phyloP scores from a whole-genome alignment of 257 asterid genomes.

The Gynochthodes officinalis region DNA sequence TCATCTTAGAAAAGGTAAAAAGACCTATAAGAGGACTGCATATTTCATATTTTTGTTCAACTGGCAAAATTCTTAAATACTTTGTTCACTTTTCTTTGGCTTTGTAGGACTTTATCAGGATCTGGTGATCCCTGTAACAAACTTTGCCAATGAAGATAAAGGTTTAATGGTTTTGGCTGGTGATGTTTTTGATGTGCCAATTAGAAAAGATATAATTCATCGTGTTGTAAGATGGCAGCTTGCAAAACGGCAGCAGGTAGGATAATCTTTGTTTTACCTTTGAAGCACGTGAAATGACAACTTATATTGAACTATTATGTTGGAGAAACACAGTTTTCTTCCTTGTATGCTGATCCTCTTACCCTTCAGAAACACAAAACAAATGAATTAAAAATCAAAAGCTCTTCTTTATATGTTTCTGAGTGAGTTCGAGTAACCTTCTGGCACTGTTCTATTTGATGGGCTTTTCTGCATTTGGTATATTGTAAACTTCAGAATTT shows the following conservation, averaged over 20 bases:
- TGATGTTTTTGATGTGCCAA: constrained; percentile 87
- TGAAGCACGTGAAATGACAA: background rate
- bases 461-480: background rate
- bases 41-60: constrained; percentile 2
- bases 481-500: background rate
- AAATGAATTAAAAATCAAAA: background rate
- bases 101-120: constrained; percentile 68
- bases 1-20: background rate
- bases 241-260: constrained; percentile 88
- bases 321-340: background rate
- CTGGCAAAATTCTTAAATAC: constrained; percentile 1
- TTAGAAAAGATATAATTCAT: constrained; percentile 86
- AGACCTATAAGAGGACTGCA: background rate
- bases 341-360: background rate
- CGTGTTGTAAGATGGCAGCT: constrained; percentile 99
- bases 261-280: constrained; percentile 4
- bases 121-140: constrained; percentile 75
- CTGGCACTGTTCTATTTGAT: background rate
- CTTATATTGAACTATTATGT: background rate
- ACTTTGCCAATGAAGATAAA: constrained; percentile 71
- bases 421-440: background rate
- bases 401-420: background rate
- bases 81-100: constrained; percentile 24
- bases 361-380: background rate
- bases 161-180: constrained; percentile 89